Evolutionary conservation across 1,284 basidiomycete species (phyloP), one percentile per base, ranked within the genome.

Genomic region (Singerocomus inundabilis): DNA sequence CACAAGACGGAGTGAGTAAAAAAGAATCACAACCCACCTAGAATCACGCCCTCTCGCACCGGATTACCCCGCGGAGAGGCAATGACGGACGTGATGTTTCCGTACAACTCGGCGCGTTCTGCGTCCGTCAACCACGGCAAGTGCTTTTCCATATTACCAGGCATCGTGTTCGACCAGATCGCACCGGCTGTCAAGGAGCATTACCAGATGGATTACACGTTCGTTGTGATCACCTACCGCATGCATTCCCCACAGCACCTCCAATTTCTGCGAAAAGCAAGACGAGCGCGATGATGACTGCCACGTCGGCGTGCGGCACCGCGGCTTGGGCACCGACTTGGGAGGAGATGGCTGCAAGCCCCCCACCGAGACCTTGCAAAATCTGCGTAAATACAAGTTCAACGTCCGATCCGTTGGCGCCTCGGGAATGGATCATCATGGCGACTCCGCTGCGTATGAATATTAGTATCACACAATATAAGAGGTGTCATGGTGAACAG

Each of bases 211-310:
- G n/a, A n/a, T n/a, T n/a, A n/a, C n/a, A n/a, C n/a, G n/a, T n/a
- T n/a, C n/a, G n/a, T n/a, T n/a, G n/a, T n/a, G n/a, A n/a, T n/a
- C 61, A 70, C 75, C 9, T 50, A 81, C 79, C 78, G 42, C 85
- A 75, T 7, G 85, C 85, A 25, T 73, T 78, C n/a, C 89, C 88
- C 16, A 88, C 75, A 1, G 81, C 80, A 16, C 83, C 84, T 39
- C 89, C 90, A 53, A 91, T 84, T 66, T 93, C 89, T 10, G 87
- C 85, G 59, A 89, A 78, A 33, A 94, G 77, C 30, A 93, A 73
- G 13, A 93, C 82, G 54, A 93, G 75, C 1, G 92, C 91, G 5
- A 88, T 93, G 46, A 87, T 86, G 57, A 86, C 84, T 0, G 89
- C 91, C 18, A 93, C 83, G 58, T 93, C 89, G 26, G 72, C 67